Percentiles rank a stretch among this genome's conserved stretches.
phyloP scores from a whole-genome alignment of 495 filamentous ascomycete genomes.

The Clavariopsis aquatica region DNA sequence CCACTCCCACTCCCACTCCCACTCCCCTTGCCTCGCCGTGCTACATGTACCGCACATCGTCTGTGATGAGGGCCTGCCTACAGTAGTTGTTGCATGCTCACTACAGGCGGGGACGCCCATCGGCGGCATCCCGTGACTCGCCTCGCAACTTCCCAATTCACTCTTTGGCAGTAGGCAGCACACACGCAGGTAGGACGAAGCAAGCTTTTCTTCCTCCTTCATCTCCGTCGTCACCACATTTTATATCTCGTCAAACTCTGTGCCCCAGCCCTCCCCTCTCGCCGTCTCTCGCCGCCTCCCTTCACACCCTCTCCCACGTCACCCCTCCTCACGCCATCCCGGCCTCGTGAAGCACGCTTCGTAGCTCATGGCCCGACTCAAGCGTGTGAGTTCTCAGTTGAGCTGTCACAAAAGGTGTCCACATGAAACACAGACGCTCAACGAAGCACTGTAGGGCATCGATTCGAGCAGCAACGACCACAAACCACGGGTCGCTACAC shows the following conservation, averaged over 20 bases:
- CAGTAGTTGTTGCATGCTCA: too few relatives aligned
- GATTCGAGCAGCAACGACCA: background rate
- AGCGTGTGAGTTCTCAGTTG: conserved; percentile 4
- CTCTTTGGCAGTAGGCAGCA: background rate
- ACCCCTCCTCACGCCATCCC: background rate
- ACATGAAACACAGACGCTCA: background rate
- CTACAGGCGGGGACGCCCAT: too few relatives aligned
- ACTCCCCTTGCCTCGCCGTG: background rate
- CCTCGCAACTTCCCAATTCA: background rate
- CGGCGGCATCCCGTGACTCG: background rate
- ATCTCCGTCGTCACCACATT: background rate
- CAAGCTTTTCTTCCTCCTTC: background rate
- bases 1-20: background rate
- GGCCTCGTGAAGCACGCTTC: background rate
- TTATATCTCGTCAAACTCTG: background rate
- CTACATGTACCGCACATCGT: too few relatives aligned
- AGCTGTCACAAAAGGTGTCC: background rate
- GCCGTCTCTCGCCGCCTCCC: background rate
- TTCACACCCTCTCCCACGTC: background rate
- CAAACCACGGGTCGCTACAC: background rate
- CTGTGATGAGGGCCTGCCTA: background rate
- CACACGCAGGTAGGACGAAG: background rate
- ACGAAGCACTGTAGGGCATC: background rate
- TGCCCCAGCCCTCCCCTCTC: too few relatives aligned
- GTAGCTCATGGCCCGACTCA: background rate